These are phyloP conservation scores for Sporothrix euskadiensis DNA, from an alignment of 2,329 filamentous ascomycete genomes.

Conservation along the genomic window DNA sequence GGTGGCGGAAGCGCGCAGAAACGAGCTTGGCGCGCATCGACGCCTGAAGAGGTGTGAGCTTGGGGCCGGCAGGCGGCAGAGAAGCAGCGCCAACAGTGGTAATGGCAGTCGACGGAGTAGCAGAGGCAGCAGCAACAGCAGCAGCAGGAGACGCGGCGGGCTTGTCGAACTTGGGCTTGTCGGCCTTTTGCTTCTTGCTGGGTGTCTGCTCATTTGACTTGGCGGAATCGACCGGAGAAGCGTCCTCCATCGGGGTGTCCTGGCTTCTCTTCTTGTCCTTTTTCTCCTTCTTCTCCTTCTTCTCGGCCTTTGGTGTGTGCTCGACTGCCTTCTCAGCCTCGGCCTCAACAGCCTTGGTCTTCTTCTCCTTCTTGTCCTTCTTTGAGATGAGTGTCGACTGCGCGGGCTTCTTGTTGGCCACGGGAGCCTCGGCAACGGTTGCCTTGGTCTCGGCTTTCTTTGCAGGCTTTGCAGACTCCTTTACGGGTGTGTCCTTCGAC, in stretches of 20 bases:
- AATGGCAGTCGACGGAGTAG: conserved; percentile 31
- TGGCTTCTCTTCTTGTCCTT: conserved; percentile 29
- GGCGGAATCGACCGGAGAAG: neutral
- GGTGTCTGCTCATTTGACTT: conserved; percentile 29
- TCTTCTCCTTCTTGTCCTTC: conserved; percentile 26
- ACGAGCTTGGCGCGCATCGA: conserved; percentile 94
- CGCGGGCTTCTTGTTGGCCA: conserved; percentile 23
- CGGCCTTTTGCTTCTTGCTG: conserved; percentile 35
- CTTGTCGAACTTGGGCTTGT: conserved; percentile 33
- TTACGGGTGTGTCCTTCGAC: neutral
- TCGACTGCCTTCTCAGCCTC: conserved; percentile 1
- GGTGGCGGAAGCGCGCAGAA: conserved; percentile 92
- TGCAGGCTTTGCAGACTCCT: conserved; percentile 32
- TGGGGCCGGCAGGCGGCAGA: conserved; percentile 44
- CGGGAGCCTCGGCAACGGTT: neutral
- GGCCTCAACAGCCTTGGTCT: conserved; percentile 10
- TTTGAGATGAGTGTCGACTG: conserved; percentile 6
- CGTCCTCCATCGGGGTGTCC: conserved; percentile 32
- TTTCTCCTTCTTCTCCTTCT: conserved; percentile 37
- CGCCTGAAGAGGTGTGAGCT: conserved; percentile 87
- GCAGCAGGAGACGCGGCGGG: conserved; percentile 9
- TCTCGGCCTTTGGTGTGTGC: conserved; percentile 16
- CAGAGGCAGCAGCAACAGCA: neutral
- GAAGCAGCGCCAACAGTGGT: conserved; percentile 41
- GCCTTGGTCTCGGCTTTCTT: conserved; percentile 7